phyloP scores from a whole-genome alignment of 495 filamentous ascomycete species.

The Penicillium taxi region DNA sequence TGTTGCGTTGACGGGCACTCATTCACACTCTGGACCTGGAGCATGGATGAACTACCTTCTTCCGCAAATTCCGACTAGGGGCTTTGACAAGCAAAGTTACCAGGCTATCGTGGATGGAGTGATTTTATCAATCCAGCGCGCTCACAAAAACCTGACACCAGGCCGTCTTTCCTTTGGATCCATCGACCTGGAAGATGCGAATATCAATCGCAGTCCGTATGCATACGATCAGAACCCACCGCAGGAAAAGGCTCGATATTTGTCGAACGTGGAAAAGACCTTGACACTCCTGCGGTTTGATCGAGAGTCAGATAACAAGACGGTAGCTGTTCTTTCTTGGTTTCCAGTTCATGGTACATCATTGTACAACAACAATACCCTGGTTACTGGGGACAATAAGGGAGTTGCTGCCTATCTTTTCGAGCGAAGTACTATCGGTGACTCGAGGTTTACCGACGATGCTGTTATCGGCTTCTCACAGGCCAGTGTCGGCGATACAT shows the following conservation, averaged over 20 bases:
- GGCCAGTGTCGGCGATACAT: conserved; percentile 87
- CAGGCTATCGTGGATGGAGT: conserved; percentile 85
- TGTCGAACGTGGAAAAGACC: conserved; percentile 74
- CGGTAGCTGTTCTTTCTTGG: conserved; percentile 78
- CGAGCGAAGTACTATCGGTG: conserved; percentile 58
- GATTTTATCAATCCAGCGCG: conserved; percentile 68
- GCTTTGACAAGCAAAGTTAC: conserved; percentile 85
- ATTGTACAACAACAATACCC: conserved; percentile 84
- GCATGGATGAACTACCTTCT: conserved; percentile 96
- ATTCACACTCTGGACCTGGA: conserved; percentile 86
- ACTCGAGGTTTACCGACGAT: conserved; percentile 46
- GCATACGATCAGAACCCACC: conserved; percentile 87
- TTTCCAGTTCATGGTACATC: conserved; percentile 93
- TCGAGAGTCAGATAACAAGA: conserved; percentile 60
- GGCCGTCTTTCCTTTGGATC: conserved; percentile 68
- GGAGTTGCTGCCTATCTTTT: conserved; percentile 84
- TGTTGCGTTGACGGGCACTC: conserved; percentile 84
- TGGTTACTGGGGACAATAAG: conserved; percentile 93
- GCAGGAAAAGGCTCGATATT: conserved; percentile 66
- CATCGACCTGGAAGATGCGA: conserved; percentile 70
- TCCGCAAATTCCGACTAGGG: conserved; percentile 84
- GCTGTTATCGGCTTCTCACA: conserved; percentile 94
- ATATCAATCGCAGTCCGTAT: conserved; percentile 84
- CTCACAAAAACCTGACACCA: conserved; percentile 64
- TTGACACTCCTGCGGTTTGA: conserved; percentile 79